These are phyloP conservation scores for Neurospora cerealis DNA, from an alignment of 495 filamentous ascomycete species.

Conservation along the genomic window DNA sequence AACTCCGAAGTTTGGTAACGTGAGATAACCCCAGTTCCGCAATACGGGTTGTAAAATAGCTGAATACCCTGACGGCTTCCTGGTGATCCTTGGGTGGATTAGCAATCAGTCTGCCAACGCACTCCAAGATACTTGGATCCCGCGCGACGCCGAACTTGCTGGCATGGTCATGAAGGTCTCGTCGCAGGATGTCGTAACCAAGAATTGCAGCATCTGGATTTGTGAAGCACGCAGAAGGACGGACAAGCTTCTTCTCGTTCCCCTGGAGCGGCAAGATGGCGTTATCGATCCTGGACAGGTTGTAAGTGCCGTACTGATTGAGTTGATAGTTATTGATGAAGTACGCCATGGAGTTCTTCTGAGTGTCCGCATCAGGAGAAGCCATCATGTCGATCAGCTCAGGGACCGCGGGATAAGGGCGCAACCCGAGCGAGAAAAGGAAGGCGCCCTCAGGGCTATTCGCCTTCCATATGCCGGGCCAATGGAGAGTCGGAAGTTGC, in stretches of 20 bases:
- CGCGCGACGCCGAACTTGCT: conserved; percentile 68
- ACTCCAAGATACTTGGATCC: conserved; percentile 69
- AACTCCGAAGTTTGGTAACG: conserved; percentile 46
- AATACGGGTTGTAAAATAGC: conserved; percentile 69
- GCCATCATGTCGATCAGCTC: conserved; percentile 74
- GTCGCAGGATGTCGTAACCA: conserved; percentile 65
- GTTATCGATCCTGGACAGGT: conserved; percentile 43
- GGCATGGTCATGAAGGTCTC: conserved; percentile 65
- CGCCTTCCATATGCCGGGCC: conserved; percentile 59
- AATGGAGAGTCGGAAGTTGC: conserved; percentile 70
- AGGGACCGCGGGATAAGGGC: conserved; percentile 52
- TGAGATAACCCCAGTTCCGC: conserved; percentile 56
- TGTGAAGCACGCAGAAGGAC: conserved; percentile 69
- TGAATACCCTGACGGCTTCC: conserved; percentile 62
- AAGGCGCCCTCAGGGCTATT: conserved; percentile 63
- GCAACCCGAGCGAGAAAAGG: conserved; percentile 58
- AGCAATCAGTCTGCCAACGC: conserved; percentile 56
- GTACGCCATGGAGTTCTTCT: conserved; percentile 66
- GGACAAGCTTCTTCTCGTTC: conserved; percentile 49
- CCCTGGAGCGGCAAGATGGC: conserved; percentile 68
- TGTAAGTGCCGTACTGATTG: conserved; percentile 59
- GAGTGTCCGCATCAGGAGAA: conserved; percentile 43
- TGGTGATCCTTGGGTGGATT: conserved; percentile 55
- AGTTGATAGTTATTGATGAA: conserved; percentile 67
- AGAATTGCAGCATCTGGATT: conserved; percentile 67